Conservation (phyloP, 768 basidiomycete genomes). For the Kwoniella bestiolae region DNA sequence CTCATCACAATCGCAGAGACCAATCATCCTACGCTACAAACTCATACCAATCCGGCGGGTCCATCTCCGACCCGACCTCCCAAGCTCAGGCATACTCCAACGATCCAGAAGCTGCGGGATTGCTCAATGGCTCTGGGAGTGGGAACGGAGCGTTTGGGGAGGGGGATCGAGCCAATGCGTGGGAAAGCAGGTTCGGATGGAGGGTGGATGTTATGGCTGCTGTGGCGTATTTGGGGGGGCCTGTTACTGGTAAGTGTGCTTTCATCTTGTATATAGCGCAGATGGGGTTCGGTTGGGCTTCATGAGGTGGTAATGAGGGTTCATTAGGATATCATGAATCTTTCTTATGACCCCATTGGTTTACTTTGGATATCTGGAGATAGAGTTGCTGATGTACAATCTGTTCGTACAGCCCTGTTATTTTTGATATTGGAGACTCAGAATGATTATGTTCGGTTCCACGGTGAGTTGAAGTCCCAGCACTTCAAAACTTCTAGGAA, state of each 20-base stretch:
- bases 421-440: constrained; percentile 75
- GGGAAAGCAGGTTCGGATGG: constrained; percentile 72
- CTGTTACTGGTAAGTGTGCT: constrained; percentile 67
- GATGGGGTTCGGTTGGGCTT: no score
- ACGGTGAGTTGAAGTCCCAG: no score
- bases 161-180: constrained; percentile 63
- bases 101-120: constrained; percentile 61
- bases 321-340: neutral
- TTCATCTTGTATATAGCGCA: neutral
- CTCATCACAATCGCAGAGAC: no score
- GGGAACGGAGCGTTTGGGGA: constrained; percentile 57
- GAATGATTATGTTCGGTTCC: constrained; percentile 77
- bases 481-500: no score
- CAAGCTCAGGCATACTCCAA: constrained; percentile 48
- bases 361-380: no score
- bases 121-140: constrained; percentile 45
- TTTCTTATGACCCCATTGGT: no score
- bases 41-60: constrained; percentile 74
- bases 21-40: constrained; percentile 51
- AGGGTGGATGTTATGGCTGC: constrained; percentile 72
- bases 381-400: neutral
- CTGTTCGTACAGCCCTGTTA: constrained; percentile 62
- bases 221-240: constrained; percentile 70
- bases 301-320: neutral
- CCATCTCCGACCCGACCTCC: constrained; percentile 54